These are phyloP conservation scores for Tricholoma saponaceum DNA, from an alignment of 768 basidiomycete species.

Conservation along the genomic window DNA sequence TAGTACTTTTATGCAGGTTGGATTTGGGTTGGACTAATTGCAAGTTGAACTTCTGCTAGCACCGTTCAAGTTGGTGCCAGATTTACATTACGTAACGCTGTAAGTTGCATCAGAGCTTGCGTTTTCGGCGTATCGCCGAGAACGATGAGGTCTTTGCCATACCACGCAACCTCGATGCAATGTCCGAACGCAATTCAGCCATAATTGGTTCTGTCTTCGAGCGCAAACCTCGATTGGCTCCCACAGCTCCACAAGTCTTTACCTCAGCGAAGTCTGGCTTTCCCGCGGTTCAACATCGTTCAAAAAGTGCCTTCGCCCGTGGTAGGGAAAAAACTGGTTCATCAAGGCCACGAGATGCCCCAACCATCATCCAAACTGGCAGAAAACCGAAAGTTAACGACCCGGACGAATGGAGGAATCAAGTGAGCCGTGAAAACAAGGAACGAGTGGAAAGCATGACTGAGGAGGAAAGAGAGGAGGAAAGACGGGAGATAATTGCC, in stretches of 20 bases:
- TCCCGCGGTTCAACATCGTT: constrained; percentile 61
- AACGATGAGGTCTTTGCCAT: background rate
- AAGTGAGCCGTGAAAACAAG: constrained; percentile 66
- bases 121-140: too few relatives aligned
- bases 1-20: too few relatives aligned
- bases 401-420: constrained; percentile 44
- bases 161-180: constrained; percentile 5
- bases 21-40: too few relatives aligned
- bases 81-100: constrained; percentile 18
- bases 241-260: constrained; percentile 23
- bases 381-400: constrained; percentile 9
- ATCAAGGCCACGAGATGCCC: constrained; percentile 22
- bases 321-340: constrained; percentile 33
- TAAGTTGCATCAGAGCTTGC: too few relatives aligned
- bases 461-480: constrained; percentile 63
- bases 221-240: constrained; percentile 29
- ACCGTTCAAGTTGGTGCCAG: too few relatives aligned
- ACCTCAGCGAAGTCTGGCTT: constrained; percentile 46
- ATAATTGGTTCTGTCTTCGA: constrained; percentile 47
- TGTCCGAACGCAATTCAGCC: constrained; percentile 18
- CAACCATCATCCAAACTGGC: constrained; percentile 18
- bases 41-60: too few relatives aligned
- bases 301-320: constrained; percentile 57
- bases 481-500: constrained; percentile 62
- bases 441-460: constrained; percentile 62